These are phyloP conservation scores for Candida piceae DNA, from an alignment of 805 yeast species.

Conservation along the genomic window DNA sequence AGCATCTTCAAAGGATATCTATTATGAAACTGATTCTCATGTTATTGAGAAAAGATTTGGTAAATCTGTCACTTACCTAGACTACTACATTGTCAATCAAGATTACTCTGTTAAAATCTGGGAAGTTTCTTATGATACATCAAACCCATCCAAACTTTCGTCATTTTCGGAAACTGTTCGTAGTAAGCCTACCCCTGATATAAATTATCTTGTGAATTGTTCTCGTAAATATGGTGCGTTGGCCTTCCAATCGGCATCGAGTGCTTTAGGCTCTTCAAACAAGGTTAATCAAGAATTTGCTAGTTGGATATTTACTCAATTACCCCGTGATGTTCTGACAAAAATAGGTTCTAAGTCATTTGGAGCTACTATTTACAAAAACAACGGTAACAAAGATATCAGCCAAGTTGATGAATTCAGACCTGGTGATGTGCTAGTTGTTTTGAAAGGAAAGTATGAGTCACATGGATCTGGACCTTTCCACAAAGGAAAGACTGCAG, in stretches of 20 bases:
- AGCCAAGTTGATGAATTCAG: constrained; percentile 55
- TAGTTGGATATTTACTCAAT: constrained; percentile 30
- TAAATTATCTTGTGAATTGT: constrained; percentile 43
- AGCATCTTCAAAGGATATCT: constrained; percentile 37
- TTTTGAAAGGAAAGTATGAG: constrained; percentile 69
- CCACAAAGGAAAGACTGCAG: constrained; percentile 30
- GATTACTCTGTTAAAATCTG: constrained; percentile 67
- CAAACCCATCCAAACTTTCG: constrained; percentile 50
- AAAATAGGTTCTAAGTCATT: constrained; percentile 61
- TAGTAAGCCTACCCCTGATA: constrained; percentile 38
- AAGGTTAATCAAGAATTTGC: constrained; percentile 29
- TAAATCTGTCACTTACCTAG: constrained; percentile 44
- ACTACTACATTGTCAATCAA: constrained; percentile 65
- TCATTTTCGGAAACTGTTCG: constrained; percentile 29
- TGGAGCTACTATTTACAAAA: constrained; percentile 69
- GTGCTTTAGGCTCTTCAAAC: constrained; percentile 30
- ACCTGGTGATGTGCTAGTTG: constrained; percentile 81
- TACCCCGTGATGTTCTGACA: constrained; percentile 31
- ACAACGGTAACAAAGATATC: constrained; percentile 44
- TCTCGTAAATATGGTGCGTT: constrained; percentile 47
- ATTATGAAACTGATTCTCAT: constrained; percentile 62
- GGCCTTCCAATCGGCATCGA: constrained; percentile 42
- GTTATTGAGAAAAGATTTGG: constrained; percentile 53
- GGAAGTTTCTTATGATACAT: constrained; percentile 49
- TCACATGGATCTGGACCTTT: constrained; percentile 46